Evolutionary conservation across 2,329 filamentous ascomycete genomes (phyloP).

Genomic region (Pseudogymnoascus sp.): DNA sequence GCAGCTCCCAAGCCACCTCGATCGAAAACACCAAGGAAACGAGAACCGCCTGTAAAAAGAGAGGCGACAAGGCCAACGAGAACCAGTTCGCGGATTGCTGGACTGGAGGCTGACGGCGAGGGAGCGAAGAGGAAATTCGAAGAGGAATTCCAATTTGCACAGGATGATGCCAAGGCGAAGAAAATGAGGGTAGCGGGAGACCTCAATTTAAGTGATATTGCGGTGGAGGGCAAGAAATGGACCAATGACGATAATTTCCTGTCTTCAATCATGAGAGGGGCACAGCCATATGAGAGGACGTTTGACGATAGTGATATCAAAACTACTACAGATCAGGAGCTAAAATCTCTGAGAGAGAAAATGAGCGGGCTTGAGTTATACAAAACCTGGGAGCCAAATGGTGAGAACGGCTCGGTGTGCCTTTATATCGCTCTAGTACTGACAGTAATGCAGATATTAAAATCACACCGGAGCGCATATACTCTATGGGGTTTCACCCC

Average conservation of each 20-base stretch:
- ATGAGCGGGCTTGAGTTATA: slow-evolving; percentile 75
- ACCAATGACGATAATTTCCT: slow-evolving; percentile 58
- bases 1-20: slow-evolving; percentile 41
- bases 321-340: slow-evolving; percentile 65
- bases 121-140: slow-evolving; percentile 61
- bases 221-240: slow-evolving; percentile 73
- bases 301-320: slow-evolving; percentile 79
- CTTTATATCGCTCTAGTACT: neutral
- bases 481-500: slow-evolving; percentile 82
- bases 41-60: slow-evolving; percentile 37
- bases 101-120: slow-evolving; percentile 46
- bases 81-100: slow-evolving; percentile 50
- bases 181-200: slow-evolving; percentile 55
- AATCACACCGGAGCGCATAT: slow-evolving; percentile 78
- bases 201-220: slow-evolving; percentile 65
- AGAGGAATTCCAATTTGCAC: slow-evolving; percentile 48
- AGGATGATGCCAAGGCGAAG: slow-evolving; percentile 51
- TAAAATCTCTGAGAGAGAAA: slow-evolving; percentile 63
- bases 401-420: slow-evolving; percentile 35
- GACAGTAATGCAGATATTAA: slow-evolving; percentile 60
- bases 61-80: slow-evolving; percentile 43
- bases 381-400: slow-evolving; percentile 72
- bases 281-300: slow-evolving; percentile 72
- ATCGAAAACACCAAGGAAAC: slow-evolving; percentile 22
- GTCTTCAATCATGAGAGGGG: slow-evolving; percentile 54